phyloP scores from a whole-genome alignment of 2,329 filamentous ascomycete species.

The Hypomyces perniciosus region DNA sequence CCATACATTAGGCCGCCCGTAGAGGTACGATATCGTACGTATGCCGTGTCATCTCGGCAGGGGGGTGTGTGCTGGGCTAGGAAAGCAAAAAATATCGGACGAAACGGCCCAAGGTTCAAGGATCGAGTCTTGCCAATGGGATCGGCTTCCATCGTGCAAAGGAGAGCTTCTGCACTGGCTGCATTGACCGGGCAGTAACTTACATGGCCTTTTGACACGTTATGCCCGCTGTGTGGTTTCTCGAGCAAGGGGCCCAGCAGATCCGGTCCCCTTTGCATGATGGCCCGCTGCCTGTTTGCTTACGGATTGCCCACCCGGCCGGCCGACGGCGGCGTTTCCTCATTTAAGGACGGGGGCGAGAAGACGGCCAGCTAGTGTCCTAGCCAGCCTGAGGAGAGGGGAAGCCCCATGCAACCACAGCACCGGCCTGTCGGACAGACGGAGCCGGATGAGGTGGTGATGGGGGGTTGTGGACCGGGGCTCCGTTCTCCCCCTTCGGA shows the following conservation, averaged over 20 bases:
- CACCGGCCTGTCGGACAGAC: not conserved
- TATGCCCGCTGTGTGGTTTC: not conserved
- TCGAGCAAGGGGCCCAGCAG: not conserved
- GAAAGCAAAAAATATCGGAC: not conserved
- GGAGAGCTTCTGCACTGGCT: not conserved
- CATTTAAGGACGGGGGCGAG: too few species aligned
- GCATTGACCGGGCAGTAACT: not conserved
- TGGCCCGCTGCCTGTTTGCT: too few species aligned
- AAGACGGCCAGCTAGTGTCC: too few species aligned
- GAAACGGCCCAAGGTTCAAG: not conserved
- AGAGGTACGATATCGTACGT: too few species aligned
- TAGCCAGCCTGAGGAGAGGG: too few species aligned
- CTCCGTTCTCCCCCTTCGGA: not conserved
- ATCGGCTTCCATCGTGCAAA: conserved; percentile 1
- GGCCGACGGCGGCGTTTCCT: too few species aligned
- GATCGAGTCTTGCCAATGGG: not conserved
- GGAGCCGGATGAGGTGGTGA: not conserved
- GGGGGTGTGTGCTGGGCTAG: not conserved
- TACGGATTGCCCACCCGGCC: too few species aligned
- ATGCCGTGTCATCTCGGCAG: not conserved
- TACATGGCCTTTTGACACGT: not conserved
- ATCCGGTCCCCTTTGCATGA: not conserved
- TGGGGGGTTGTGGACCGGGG: not conserved
- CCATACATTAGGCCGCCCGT: too few species aligned
- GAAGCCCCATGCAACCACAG: not conserved